A percentile compares a stretch with the other conserved stretches of the same genome.
phyloP scores from a whole-genome alignment of 352 stramenopile species.

The Chrysophaeum taylorii region DNA sequence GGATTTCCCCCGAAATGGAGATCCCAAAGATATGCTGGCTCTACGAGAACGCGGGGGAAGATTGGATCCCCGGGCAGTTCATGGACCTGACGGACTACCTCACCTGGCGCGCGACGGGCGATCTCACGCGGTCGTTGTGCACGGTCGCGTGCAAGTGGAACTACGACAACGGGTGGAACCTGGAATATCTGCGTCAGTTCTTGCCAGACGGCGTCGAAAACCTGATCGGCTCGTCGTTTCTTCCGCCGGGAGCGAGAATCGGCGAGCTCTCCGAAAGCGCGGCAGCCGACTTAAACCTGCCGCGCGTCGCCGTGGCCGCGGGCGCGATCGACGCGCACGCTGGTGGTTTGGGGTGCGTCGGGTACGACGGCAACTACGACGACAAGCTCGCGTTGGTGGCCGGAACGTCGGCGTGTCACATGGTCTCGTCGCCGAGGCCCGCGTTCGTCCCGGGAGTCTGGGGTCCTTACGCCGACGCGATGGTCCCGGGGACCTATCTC shows the following conservation, averaged over 20 bases:
- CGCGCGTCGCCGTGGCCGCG: not conserved
- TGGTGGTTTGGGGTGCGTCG: slow-evolving; percentile 15
- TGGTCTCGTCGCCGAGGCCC: not conserved
- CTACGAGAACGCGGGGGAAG: not conserved
- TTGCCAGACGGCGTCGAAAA: not conserved
- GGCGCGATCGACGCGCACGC: slow-evolving; percentile 25
- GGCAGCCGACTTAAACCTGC: slow-evolving; percentile 13
- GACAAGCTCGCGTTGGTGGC: slow-evolving; percentile 15
- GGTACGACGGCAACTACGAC: not conserved
- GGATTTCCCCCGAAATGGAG: slow-evolving; percentile 23
- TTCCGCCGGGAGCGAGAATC: not conserved
- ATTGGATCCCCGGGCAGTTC: slow-evolving; percentile 3
- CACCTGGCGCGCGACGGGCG: slow-evolving; percentile 13
- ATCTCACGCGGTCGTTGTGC: slow-evolving; percentile 16
- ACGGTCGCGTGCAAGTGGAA: slow-evolving; percentile 24
- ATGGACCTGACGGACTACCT: slow-evolving; percentile 24
- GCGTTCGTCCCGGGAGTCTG: slow-evolving; percentile 13
- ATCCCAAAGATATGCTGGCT: slow-evolving; percentile 21
- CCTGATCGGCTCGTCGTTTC: not conserved
- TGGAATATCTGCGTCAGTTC: not conserved
- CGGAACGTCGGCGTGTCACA: slow-evolving; percentile 17
- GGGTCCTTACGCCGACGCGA: slow-evolving; percentile 20
- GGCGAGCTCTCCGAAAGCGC: not conserved
- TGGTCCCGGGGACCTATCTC: slow-evolving; percentile 17
- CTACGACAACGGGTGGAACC: slow-evolving; percentile 4